A percentile compares a stretch with the other conserved stretches of the same genome.
phyloP scores from a whole-genome alignment of 2,329 filamentous ascomycete species.

The Trichoderma sp. region DNA sequence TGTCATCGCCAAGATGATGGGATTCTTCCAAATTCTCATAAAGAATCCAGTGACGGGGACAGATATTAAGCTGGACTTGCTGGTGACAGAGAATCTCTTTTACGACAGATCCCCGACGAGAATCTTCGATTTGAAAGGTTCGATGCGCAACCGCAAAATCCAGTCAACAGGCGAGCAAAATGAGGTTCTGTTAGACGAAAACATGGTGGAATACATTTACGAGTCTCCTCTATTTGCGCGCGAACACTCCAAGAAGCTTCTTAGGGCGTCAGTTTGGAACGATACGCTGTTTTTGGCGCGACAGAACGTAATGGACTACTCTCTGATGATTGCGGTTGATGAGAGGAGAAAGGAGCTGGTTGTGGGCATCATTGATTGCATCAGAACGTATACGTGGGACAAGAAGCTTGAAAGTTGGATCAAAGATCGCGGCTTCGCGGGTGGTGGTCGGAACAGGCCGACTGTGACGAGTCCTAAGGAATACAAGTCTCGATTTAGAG shows the following conservation, averaged over 20 bases:
- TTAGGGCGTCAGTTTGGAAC: constrained; percentile 93
- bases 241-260: constrained; percentile 92
- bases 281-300: constrained; percentile 93
- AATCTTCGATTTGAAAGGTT: constrained; percentile 95
- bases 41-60: constrained; percentile 90
- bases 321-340: constrained; percentile 96
- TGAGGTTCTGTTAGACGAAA: constrained; percentile 95
- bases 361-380: constrained; percentile 97
- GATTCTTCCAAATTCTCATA: constrained; percentile 96
- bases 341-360: constrained; percentile 88
- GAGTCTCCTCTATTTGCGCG: constrained; percentile 93
- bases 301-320: constrained; percentile 99
- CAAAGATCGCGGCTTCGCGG: constrained; percentile 88
- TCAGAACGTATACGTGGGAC: constrained; percentile 98
- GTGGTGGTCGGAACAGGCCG: constrained; percentile 77
- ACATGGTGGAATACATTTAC: constrained; percentile 99
- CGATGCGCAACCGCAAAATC: constrained; percentile 98
- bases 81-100: constrained; percentile 97
- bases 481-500: constrained; percentile 93
- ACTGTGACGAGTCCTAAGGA: constrained; percentile 97
- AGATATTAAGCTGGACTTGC: constrained; percentile 90
- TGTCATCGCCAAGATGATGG: constrained; percentile 98
- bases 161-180: constrained; percentile 94
- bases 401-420: constrained; percentile 99
- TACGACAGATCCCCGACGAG: constrained; percentile 90